phyloP scores from a whole-genome alignment of 2,329 filamentous ascomycete genomes.

The Colletotrichum sp. region DNA sequence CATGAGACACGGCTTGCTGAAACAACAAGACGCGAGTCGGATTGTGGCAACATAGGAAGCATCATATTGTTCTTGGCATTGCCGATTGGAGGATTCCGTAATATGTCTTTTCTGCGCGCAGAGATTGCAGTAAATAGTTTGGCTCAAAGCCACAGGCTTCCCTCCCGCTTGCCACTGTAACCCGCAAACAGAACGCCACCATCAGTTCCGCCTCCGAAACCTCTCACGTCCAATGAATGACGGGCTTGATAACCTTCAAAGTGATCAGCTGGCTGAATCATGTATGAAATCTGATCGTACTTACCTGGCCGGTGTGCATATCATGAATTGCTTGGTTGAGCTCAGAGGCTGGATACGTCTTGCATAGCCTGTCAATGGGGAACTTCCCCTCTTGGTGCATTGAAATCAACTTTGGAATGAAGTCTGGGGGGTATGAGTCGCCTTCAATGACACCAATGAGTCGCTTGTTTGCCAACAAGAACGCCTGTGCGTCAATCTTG shows the following conservation, averaged over 20 bases:
- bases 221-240: not conserved
- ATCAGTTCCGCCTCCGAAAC: not conserved
- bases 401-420: not conserved
- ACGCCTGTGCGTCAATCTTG: constrained; percentile 8
- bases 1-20: not conserved
- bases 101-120: not conserved
- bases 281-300: not conserved
- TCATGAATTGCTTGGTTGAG: constrained; percentile 12
- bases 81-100: not conserved
- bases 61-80: not conserved
- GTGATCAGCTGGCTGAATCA: not conserved
- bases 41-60: not conserved
- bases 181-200: not conserved
- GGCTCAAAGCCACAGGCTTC: not conserved
- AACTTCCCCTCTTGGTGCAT: constrained; percentile 14
- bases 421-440: not conserved
- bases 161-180: not conserved
- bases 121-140: not conserved
- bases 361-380: not conserved
- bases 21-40: not conserved
- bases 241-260: constrained; percentile 6
- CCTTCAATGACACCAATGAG: constrained; percentile 8
- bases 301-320: not conserved
- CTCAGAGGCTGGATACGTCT: not conserved
- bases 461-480: constrained; percentile 1